Base-by-base conservation (phyloP, 2,329 filamentous ascomycete genomes). In the Xylaria sp. region DNA sequence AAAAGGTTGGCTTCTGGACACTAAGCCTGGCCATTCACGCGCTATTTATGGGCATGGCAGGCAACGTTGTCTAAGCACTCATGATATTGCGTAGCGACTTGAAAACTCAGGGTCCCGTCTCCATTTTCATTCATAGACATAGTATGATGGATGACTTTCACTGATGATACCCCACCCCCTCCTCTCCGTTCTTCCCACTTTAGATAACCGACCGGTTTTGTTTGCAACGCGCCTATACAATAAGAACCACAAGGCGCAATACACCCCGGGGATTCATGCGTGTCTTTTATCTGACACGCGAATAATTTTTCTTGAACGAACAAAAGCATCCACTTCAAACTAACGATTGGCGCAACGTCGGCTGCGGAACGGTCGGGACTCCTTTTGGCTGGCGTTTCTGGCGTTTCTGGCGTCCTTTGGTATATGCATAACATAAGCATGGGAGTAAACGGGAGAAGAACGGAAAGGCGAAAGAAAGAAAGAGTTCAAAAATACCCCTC, bases 1-100 rank as follows among this genome's bases (percentile, higher is more conserved):
- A 94, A 80, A 97, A 98, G 82, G 96, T 97, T 34, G 96, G 96
- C 39, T 91, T 98, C 76, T 99, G 96, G 96, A 97, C 94, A 2
- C 86, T 98, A 65, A 94, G 95, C 75, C 84, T 99, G 66, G 93
- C 95, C 7, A 92, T 95, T 8, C 96, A 99, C 79, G 96, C 95
- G 2, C 87, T 99, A 44, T 96, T 98, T 78, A 92, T 98, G 83
- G 96, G 96, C 10, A 92, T 98, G 86, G 95, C 94, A 4, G 95
- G 95, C 18, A 96, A 94, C 73, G 83, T 90, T 69, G 85, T 90
- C 60, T 89, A 67, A 66, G 39, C 34, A n/a, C 18, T 1, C n/a
- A 62, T 12, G 13, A 46, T 46, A 10, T 23, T 20, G 44, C 39
- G 25, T 20, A 4, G 15, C 37, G 20, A 15, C 34, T n/a, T 52